Percentiles rank a stretch among this genome's conserved stretches.
phyloP scores from a whole-genome alignment of 495 filamentous ascomycete genomes.

The Aspergillus ostianus region DNA sequence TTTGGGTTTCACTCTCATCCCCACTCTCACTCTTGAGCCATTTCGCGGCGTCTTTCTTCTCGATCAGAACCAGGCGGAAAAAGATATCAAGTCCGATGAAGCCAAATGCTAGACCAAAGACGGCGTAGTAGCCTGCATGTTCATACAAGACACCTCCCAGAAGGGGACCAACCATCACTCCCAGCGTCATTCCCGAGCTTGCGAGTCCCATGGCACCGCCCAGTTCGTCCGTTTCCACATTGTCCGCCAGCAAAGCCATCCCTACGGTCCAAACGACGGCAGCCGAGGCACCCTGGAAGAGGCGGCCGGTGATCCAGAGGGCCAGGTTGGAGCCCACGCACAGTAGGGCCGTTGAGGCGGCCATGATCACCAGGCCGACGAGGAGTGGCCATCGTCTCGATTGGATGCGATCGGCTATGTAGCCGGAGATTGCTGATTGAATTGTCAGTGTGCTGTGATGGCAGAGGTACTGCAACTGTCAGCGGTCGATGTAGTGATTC shows the following conservation, averaged over 20 bases:
- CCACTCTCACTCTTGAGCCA: slow-evolving; percentile 32
- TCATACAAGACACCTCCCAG: slow-evolving; percentile 77
- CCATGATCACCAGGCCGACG: slow-evolving; percentile 63
- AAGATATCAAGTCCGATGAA: slow-evolving; percentile 68
- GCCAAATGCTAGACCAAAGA: slow-evolving; percentile 69
- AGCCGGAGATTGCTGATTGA: slow-evolving; percentile 34
- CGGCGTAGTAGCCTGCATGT: slow-evolving; percentile 65
- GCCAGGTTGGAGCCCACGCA: slow-evolving; percentile 65
- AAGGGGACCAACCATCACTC: slow-evolving; percentile 66
- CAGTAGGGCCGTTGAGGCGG: slow-evolving; percentile 65
- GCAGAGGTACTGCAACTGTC: neutral
- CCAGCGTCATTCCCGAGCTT: slow-evolving; percentile 61
- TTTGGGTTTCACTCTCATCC: neutral
- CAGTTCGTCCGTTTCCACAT: slow-evolving; percentile 61
- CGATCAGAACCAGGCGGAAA: slow-evolving; percentile 64
- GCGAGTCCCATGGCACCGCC: slow-evolving; percentile 75
- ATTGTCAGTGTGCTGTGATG: neutral
- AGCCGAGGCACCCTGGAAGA: slow-evolving; percentile 72
- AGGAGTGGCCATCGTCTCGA: slow-evolving; percentile 68
- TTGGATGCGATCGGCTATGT: slow-evolving; percentile 58
- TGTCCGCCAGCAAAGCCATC: slow-evolving; percentile 74
- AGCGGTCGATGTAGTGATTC: neutral
- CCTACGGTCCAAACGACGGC: slow-evolving; percentile 74
- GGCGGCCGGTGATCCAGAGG: slow-evolving; percentile 62
- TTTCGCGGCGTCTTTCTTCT: slow-evolving; percentile 66